Conservation (phyloP, 805 yeast genomes). For the Saccharomycopsis fodiens region DNA sequence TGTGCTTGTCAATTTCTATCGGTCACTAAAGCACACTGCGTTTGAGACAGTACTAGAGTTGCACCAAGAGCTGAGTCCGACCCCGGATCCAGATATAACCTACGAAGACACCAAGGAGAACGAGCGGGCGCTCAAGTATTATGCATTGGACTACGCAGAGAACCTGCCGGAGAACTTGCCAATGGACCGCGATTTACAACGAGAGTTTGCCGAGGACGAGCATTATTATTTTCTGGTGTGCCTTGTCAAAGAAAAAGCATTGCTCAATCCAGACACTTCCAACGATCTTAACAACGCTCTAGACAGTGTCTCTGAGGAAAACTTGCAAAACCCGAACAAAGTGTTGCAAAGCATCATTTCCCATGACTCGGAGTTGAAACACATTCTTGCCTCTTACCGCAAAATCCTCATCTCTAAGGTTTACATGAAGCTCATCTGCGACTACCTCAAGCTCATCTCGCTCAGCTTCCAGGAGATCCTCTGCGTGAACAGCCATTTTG, state of each 20-base stretch:
- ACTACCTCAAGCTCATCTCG: constrained; percentile 13
- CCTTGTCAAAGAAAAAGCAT: constrained; percentile 6
- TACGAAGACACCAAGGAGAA: neutral
- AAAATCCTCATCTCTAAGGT: constrained; percentile 14
- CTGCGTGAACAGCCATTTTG: constrained; percentile 14
- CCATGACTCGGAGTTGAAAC: constrained; percentile 18
- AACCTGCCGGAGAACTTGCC: constrained; percentile 3
- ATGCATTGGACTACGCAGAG: neutral
- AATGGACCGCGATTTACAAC: constrained; percentile 1
- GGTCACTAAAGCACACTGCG: neutral
- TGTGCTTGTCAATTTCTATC: constrained; percentile 10
- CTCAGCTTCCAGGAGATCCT: constrained; percentile 14
- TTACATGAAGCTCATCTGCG: constrained; percentile 15
- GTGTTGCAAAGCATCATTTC: constrained; percentile 14
- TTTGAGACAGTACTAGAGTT: constrained; percentile 6
- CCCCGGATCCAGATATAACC: neutral
- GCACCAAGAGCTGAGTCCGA: neutral
- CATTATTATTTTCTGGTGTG: constrained; percentile 13
- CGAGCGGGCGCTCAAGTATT: neutral
- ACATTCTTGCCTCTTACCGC: constrained; percentile 7
- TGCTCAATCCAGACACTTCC: constrained; percentile 15
- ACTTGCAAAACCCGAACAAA: constrained; percentile 6
- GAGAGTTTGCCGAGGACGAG: constrained; percentile 16
- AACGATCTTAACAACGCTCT: constrained; percentile 13
- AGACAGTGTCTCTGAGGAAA: constrained; percentile 15